phyloP scores from a whole-genome alignment of 345 rosid species.

The Clausena lansium region DNA sequence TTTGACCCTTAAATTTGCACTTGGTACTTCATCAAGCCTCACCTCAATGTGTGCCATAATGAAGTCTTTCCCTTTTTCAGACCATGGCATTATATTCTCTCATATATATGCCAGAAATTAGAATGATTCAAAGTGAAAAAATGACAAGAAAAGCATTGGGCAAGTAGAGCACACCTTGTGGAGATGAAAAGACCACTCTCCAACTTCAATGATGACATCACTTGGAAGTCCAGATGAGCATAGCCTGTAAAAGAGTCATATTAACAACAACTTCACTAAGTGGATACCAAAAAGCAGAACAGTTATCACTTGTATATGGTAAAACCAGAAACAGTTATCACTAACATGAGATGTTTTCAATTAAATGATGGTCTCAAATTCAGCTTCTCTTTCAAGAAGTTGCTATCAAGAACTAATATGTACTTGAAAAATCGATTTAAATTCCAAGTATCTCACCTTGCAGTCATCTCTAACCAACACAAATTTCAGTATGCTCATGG shows the following conservation, averaged over 20 bases:
- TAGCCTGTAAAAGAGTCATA: conserved; percentile 41
- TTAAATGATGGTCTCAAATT: background rate
- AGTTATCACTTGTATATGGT: background rate
- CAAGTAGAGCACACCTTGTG: conserved; percentile 58
- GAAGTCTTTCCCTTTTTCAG: background rate
- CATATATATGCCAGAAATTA: background rate
- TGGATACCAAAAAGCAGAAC: background rate
- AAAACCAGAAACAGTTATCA: background rate
- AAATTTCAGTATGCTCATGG: background rate
- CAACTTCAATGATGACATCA: conserved; percentile 70
- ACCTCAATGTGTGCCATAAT: background rate
- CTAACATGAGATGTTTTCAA: background rate
- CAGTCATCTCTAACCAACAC: background rate
- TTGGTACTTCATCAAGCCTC: background rate
- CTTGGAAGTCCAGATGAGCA: conserved; percentile 80
- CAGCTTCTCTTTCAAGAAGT: background rate
- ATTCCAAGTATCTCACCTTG: background rate
- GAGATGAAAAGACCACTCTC: conserved; percentile 68
- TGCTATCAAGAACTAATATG: background rate
- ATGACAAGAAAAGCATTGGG: background rate
- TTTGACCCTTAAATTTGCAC: background rate
- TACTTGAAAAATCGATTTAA: background rate
- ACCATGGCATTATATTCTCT: background rate
- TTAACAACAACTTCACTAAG: background rate
- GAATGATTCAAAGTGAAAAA: background rate